Conservation (phyloP, 1,284 basidiomycete genomes). For the Ganoderma sp. region DNA sequence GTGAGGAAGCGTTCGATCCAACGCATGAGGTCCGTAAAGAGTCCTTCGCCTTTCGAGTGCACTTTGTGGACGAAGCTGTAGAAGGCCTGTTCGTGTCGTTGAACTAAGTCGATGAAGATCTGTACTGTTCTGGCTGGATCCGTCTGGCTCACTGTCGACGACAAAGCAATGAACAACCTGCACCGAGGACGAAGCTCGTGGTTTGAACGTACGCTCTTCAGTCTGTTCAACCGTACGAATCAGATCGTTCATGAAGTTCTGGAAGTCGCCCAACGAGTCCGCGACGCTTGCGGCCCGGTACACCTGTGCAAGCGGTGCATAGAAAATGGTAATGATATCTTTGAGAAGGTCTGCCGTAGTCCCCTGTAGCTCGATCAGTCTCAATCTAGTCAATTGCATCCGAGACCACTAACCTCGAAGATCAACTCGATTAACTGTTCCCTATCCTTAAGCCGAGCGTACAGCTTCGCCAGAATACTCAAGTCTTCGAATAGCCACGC, state of each 20-base stretch:
- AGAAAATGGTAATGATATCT: constrained; percentile 99
- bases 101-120: constrained; percentile 92
- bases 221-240: constrained; percentile 93
- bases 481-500: constrained; percentile 96
- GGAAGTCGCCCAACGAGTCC: constrained; percentile 91
- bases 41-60: constrained; percentile 93
- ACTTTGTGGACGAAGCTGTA: constrained; percentile 99
- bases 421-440: constrained; percentile 94
- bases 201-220: constrained; percentile 77
- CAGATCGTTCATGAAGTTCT: constrained; percentile 95
- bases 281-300: constrained; percentile 98
- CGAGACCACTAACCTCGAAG: constrained; percentile 75
- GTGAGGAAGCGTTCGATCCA: constrained; percentile 98
- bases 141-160: constrained; percentile 71
- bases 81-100: constrained; percentile 94
- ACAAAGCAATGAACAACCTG: neutral
- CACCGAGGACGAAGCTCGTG: neutral
- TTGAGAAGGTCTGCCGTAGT: constrained; percentile 94
- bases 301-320: constrained; percentile 96
- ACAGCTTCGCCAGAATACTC: constrained; percentile 77
- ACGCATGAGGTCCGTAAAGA: constrained; percentile 93
- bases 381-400: neutral
- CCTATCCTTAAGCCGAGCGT: constrained; percentile 84
- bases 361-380: constrained; percentile 57
- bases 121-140: constrained; percentile 90